Evolutionary conservation across 371 early-diverging fungal genomes (phyloP).

Genomic region (Mortierella sp.): DNA sequence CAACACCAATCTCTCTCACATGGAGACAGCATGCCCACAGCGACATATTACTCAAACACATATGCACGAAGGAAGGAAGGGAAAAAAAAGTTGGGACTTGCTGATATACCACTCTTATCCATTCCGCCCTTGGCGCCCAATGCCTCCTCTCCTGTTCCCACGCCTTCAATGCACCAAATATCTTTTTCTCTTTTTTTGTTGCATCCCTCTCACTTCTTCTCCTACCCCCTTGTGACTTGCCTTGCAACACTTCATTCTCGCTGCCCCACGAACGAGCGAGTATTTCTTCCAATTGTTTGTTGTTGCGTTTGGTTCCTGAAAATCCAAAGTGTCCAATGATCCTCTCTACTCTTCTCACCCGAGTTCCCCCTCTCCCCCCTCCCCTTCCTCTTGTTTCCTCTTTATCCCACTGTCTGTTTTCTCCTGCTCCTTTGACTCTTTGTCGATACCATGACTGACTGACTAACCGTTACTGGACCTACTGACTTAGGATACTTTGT

Average conservation of each 20-base stretch:
- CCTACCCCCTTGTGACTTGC: not conserved
- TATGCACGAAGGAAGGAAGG: too few relatives aligned
- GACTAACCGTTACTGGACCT: too few relatives aligned
- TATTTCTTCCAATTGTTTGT: too few relatives aligned
- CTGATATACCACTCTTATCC: too few relatives aligned
- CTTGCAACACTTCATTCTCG: not conserved
- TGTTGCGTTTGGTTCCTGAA: not conserved
- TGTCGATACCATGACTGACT: too few relatives aligned
- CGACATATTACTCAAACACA: not conserved
- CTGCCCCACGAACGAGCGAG: not conserved
- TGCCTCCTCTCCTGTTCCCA: too few relatives aligned
- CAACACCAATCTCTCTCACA: too few relatives aligned
- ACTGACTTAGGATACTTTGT: slow-evolving; percentile 38
- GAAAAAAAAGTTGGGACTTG: not conserved
- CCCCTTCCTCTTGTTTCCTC: not conserved
- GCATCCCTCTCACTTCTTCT: too few relatives aligned
- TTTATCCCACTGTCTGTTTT: not conserved
- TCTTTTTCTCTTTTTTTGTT: not conserved
- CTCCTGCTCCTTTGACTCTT: not conserved
- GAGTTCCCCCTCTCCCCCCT: not conserved
- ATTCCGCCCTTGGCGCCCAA: too few relatives aligned
- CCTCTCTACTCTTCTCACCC: not conserved
- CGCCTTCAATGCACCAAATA: not conserved
- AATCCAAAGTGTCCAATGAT: not conserved
- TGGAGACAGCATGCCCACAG: not conserved